Percentiles rank a stretch among this genome's conserved stretches.
Conservation (phyloP, 768 basidiomycete species). For the Tephrocybe sp. region DNA sequence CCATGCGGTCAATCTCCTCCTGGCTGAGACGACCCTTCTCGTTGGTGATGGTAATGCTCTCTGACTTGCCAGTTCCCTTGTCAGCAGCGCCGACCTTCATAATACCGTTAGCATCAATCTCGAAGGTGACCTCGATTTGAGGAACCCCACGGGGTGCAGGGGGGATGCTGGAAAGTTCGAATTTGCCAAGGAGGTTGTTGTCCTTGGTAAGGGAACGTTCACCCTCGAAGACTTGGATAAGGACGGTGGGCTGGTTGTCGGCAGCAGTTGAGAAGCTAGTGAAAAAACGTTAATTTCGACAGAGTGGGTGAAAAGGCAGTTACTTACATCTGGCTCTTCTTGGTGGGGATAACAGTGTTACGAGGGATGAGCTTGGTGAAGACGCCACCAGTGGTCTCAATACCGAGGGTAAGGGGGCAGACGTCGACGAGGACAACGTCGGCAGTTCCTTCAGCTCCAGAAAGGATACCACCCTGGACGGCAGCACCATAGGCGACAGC, state of each 20-base stretch:
- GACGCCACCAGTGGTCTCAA: constrained; percentile 98
- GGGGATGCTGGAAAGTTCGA: constrained; percentile 90
- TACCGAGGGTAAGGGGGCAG: constrained; percentile 95
- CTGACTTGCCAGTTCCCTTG: constrained; percentile 91
- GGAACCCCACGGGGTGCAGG: constrained; percentile 96
- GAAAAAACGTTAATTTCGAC: constrained; percentile 22
- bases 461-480: constrained; percentile 97
- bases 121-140: constrained; percentile 96
- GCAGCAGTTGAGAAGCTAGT: constrained; percentile 76
- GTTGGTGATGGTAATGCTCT: constrained; percentile 92
- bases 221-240: constrained; percentile 98
- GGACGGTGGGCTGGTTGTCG: constrained; percentile 91
- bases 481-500: constrained; percentile 99
- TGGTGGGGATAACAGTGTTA: constrained; percentile 97
- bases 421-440: constrained; percentile 97
- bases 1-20: constrained; percentile 96
- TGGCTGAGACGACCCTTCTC: constrained; percentile 90
- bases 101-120: constrained; percentile 94
- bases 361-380: constrained; percentile 97
- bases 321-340: constrained; percentile 90
- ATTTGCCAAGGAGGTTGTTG: constrained; percentile 97
- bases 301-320: neutral
- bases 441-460: constrained; percentile 87
- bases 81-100: constrained; percentile 92
- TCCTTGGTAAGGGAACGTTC: constrained; percentile 98